Conservation (phyloP, 495 filamentous ascomycete species). For the Bombardia bombarda region DNA sequence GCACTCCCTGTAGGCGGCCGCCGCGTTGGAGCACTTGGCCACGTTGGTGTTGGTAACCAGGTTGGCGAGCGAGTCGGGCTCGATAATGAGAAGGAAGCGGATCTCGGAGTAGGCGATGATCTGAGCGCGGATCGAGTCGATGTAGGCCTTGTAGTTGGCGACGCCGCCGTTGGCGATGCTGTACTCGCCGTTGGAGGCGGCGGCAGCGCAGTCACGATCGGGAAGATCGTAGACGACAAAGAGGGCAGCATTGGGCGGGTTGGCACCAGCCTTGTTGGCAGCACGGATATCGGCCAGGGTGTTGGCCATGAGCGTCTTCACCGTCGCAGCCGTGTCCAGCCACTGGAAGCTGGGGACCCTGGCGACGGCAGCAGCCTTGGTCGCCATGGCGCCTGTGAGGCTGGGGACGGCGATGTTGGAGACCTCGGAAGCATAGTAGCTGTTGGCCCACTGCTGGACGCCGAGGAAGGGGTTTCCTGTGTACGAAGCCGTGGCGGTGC, state of each 20-base stretch:
- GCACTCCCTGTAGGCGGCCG: conserved; percentile 56
- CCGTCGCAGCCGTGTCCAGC: conserved; percentile 54
- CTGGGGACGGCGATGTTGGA: conserved; percentile 43
- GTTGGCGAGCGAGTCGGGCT: conserved; percentile 76
- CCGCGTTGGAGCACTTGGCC: conserved; percentile 55
- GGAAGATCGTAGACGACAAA: conserved; percentile 72
- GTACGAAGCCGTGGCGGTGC: conserved; percentile 23
- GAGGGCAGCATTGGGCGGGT: conserved; percentile 23
- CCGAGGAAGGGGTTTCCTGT: conserved; percentile 47
- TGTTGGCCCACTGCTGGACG: conserved; percentile 47
- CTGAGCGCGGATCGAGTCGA: conserved; percentile 56
- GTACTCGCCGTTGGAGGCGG: conserved; percentile 70
- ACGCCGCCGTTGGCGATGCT: conserved; percentile 47
- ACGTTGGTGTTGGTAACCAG: conserved; percentile 67
- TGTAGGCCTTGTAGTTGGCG: conserved; percentile 62
- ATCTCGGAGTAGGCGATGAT: conserved; percentile 47
- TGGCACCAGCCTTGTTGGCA: conserved; percentile 46
- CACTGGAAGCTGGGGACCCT: conserved; percentile 66
- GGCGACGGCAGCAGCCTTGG: conserved; percentile 48
- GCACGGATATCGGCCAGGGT: conserved; percentile 47
- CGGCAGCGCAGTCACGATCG: conserved; percentile 69
- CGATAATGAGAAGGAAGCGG: conserved; percentile 48
- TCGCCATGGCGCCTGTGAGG: conserved; percentile 27
- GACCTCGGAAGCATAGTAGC: conserved; percentile 52
- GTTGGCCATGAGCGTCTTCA: conserved; percentile 45